Percentiles rank a stretch among this genome's conserved stretches.
phyloP scores from a whole-genome alignment of 495 filamentous ascomycete genomes.

The Corynascus novoguineensis region DNA sequence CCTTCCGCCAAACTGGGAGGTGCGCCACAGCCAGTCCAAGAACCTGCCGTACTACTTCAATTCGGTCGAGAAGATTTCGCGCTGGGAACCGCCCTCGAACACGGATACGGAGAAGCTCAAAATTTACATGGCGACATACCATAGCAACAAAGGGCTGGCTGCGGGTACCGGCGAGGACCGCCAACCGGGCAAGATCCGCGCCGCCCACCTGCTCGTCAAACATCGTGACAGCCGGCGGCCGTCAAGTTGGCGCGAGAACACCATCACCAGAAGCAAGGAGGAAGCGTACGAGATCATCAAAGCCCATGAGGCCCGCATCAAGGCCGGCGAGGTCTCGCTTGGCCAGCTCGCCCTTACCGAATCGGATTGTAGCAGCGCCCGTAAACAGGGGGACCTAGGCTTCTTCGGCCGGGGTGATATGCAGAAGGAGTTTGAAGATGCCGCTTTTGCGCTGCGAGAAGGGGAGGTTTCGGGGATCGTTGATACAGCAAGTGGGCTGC shows the following conservation, averaged over 20 bases:
- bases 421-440: slow-evolving; percentile 98
- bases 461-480: slow-evolving; percentile 81
- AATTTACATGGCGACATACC: slow-evolving; percentile 81
- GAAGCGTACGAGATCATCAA: slow-evolving; percentile 75
- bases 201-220: slow-evolving; percentile 87
- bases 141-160: slow-evolving; percentile 38
- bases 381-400: slow-evolving; percentile 90
- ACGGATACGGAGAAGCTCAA: slow-evolving; percentile 89
- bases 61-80: slow-evolving; percentile 68
- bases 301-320: slow-evolving; percentile 67
- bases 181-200: slow-evolving; percentile 76
- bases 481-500: slow-evolving; percentile 88
- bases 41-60: slow-evolving; percentile 99
- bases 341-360: slow-evolving; percentile 81
- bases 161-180: slow-evolving; percentile 38
- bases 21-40: slow-evolving; percentile 93
- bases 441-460: slow-evolving; percentile 77
- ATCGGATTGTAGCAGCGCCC: slow-evolving; percentile 89
- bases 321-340: slow-evolving; percentile 57
- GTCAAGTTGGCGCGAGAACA: slow-evolving; percentile 79
- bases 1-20: slow-evolving; percentile 83
- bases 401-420: slow-evolving; percentile 92
- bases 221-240: slow-evolving; percentile 80
- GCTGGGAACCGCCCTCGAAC: slow-evolving; percentile 86
- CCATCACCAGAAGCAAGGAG: slow-evolving; percentile 82